Conservation (phyloP, 208 protist genomes). For the Wallacemonas sp. region DNA sequence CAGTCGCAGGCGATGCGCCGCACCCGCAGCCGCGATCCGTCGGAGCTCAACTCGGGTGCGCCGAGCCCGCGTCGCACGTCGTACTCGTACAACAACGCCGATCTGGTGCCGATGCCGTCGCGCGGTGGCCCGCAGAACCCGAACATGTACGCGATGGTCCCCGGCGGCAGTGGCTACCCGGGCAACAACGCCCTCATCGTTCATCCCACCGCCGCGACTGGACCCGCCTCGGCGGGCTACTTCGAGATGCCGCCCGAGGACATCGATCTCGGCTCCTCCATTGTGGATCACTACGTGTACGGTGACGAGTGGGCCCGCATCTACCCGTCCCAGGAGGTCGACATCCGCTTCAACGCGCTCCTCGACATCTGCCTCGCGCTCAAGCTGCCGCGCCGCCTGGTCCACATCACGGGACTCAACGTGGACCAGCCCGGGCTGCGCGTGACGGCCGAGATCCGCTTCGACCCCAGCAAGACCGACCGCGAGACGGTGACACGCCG, state of each 20-base stretch:
- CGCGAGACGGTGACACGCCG: slow-evolving; percentile 68
- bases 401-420: slow-evolving; percentile 58
- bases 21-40: slow-evolving; percentile 25
- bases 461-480: slow-evolving; percentile 41
- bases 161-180: slow-evolving; percentile 20
- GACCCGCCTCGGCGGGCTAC: background rate
- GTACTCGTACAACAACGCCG: slow-evolving; percentile 22
- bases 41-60: slow-evolving; percentile 31
- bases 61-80: background rate
- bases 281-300: slow-evolving; percentile 79
- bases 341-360: slow-evolving; percentile 74
- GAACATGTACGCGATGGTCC: slow-evolving; percentile 20
- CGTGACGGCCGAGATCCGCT: slow-evolving; percentile 70
- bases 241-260: slow-evolving; percentile 28
- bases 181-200: slow-evolving; percentile 17
- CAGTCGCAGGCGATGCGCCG: background rate
- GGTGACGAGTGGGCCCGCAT: slow-evolving; percentile 71
- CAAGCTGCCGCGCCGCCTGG: slow-evolving; percentile 64
- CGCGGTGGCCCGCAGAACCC: background rate
- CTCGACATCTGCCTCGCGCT: slow-evolving; percentile 78
- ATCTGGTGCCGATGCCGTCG: slow-evolving; percentile 11
- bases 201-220: background rate
- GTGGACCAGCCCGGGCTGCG: slow-evolving; percentile 77
- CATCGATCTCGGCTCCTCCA: slow-evolving; percentile 44
- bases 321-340: slow-evolving; percentile 57